Conservation (phyloP, 129 eudicot species). For the Centella asiatica region DNA sequence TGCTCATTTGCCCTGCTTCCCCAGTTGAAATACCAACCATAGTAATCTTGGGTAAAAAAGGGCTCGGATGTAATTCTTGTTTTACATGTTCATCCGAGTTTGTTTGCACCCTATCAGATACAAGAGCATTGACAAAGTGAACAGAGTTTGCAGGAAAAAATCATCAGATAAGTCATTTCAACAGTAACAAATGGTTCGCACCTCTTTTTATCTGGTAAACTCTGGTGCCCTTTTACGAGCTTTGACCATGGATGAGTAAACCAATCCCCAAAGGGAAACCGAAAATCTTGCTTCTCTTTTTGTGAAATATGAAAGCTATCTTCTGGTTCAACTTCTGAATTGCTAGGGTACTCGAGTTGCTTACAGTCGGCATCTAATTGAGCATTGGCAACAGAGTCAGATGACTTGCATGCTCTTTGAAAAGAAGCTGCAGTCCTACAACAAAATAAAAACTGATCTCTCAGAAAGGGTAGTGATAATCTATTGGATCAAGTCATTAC, state of each 20-base stretch:
- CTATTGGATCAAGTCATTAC: background rate
- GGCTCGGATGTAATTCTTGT: conserved; percentile 39
- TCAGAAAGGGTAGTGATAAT: background rate
- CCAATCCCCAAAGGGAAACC: conserved; percentile 72
- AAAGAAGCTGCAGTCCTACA: conserved; percentile 88
- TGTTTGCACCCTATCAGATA: conserved; percentile 26
- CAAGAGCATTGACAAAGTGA: background rate
- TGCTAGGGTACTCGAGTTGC: conserved; percentile 26
- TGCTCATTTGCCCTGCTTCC: conserved; percentile 71
- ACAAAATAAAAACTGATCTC: conserved; percentile 18
- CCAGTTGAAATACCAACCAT: conserved; percentile 84
- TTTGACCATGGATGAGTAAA: conserved; percentile 53
- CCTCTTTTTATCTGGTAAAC: conserved; percentile 41
- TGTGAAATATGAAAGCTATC: conserved; percentile 22
- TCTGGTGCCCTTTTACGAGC: conserved; percentile 28
- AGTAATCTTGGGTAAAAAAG: conserved; percentile 76
- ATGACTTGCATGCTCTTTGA: conserved; percentile 44
- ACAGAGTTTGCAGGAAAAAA: background rate
- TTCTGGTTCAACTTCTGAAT: conserved; percentile 23
- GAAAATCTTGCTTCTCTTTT: conserved; percentile 25
- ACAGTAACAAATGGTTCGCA: conserved; percentile 7
- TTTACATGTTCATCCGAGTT: conserved; percentile 17
- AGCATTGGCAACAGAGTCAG: conserved; percentile 25
- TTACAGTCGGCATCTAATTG: conserved; percentile 21
- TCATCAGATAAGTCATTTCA: background rate